Conservation (phyloP, 169 alveolate genomes). For the Plasmodium inui region DNA sequence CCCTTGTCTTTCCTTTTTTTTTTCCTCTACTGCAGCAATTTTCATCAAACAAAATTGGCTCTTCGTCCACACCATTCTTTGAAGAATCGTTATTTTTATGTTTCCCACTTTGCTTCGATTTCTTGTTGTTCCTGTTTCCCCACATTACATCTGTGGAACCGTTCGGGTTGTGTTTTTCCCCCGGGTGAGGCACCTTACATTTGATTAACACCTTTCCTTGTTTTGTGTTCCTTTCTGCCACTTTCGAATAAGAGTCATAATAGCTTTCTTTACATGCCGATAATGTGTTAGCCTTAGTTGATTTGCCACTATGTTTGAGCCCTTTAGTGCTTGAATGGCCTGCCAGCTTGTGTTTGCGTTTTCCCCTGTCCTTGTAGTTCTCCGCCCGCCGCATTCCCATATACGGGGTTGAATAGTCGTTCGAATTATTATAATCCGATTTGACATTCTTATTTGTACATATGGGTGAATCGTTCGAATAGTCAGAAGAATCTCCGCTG, state of each 20-base stretch:
- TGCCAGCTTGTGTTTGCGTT: neutral
- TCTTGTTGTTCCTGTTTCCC: conserved; percentile 3
- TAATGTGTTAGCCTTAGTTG: neutral
- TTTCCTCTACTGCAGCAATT: neutral
- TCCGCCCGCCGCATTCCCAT: neutral
- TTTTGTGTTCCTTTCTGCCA: conserved; percentile 1
- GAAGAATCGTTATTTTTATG: conserved; percentile 1
- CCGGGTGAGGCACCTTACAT: neutral
- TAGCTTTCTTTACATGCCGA: neutral
- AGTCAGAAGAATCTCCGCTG: neutral
- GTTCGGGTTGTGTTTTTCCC: neutral
- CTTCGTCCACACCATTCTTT: conserved; percentile 13
- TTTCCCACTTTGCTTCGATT: conserved; percentile 5
- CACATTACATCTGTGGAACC: neutral
- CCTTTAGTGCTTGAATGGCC: neutral
- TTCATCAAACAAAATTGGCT: conserved; percentile 1
- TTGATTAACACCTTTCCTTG: neutral
- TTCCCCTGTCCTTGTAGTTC: neutral
- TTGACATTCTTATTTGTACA: neutral
- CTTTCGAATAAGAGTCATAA: neutral
- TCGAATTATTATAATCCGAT: neutral
- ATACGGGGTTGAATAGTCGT: neutral
- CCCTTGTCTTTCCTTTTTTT: neutral
- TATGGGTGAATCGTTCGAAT: neutral
- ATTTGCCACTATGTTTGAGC: neutral